Base-by-base conservation (phyloP, 345 rosid genomes). In the Aethionema arabicum region DNA sequence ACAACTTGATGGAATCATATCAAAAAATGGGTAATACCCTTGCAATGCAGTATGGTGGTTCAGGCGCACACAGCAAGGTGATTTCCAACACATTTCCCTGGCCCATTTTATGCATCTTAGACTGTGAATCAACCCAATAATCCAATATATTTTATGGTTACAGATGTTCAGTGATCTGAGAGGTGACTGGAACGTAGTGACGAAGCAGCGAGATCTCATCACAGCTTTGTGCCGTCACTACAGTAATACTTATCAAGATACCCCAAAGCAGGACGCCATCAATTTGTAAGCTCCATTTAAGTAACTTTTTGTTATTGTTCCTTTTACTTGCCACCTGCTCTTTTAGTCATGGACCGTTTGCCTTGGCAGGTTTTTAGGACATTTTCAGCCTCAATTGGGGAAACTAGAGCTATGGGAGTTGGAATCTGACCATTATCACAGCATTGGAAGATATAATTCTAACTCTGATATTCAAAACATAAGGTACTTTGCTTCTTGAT, bases 61-160 rank as follows among this genome's bases (percentile, higher is more conserved):
- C 98, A 8, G 88, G 87, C 14, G 98, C 98, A 45, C 98, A 92
- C 67, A 89, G 77, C 78, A 92, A 92, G 92, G 98, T 87, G 27
- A 2, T 59, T 46, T 32, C 56, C 69, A 64, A 36, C 36, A 51
- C 16, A 4, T 44, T 29, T 42, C 15, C 2, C 32, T 45, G 38
- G 11, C 11, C 29, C 37, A 57, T 41, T 66, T 9, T 13, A 7
- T 56, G 7, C 2, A 65, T 30, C 7, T 32, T 29, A 42, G 36
- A 71, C 64, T 56, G 31, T 49, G 49, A 33, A 46, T 53, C 35
- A 36, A 56, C 59, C 37, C 35, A 27, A 59, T 29, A 36, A 56
- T 52, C 37, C 35, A 27, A 59, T 29, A 51, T 31, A 58, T 33
- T 45, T 52, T 33, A 16, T 52, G 35, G 48, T 65, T 16, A 12